Evolutionary conservation across 345 rosid species (phyloP), one percentile per base, ranked within the genome.

Genomic region (Raphanus raphanistrum): DNA sequence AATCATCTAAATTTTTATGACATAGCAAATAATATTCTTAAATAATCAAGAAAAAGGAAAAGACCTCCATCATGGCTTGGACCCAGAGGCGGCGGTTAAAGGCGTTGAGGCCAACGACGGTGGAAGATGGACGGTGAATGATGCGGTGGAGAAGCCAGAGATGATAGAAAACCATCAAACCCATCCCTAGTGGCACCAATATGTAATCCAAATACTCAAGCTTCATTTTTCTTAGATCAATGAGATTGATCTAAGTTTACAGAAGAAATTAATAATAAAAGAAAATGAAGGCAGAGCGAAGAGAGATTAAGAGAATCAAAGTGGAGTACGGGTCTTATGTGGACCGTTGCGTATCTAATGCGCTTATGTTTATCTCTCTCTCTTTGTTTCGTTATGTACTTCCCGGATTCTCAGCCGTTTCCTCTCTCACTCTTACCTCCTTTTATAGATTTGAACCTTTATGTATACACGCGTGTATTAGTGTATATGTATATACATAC

Each of bases 1-100:
- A 21, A 21, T 21, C 21, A 21, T 21, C 21, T 21, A 21, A 21
- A 21, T 21, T 21, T 21, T 21, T 21, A 21, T 21, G 21, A 21
- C 21, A 21, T 21, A 21, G 21, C 21, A 21, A 21, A 21, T 21
- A 21, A 21, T 21, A 21, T 21, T 21, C 21, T 21, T 21, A 21
- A 21, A 50, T 0, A 50, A 5, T 38, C 1, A 32, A 4, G 16
- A 15, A 50, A 35, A 16, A 1, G 5, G 4, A 52, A 21, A 28
- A 60, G 33, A 90, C 96, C 95, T 93, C 96, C 97, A 94, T 91
- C 97, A 94, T 93, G 73, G 94, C 94, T 12, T 71, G 84, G 62
- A 93, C 96, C 98, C 97, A 91, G 71, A 85, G 89, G 72, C 94
- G 87, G 79, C 98, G 97, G 73, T 88, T 91, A 79, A 90, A 79